Conservation (phyloP, 495 filamentous ascomycete species). For the Aeminium ludgeri region DNA sequence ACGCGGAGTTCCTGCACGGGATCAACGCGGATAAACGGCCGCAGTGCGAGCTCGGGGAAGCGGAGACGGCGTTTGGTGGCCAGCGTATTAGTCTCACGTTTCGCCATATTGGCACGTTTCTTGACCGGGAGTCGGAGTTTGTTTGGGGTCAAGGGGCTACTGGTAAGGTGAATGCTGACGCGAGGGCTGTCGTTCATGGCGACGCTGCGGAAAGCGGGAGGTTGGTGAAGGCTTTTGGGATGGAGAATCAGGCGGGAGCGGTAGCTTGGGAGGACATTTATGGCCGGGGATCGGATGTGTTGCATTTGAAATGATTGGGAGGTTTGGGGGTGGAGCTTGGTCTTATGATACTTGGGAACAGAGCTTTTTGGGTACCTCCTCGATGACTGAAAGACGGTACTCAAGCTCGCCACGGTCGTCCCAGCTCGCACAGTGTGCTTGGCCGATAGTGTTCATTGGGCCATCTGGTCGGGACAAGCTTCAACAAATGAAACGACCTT, state of each 20-base stretch:
- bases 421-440: no score
- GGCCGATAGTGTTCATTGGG: no score
- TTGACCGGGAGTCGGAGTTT: conserved; percentile 37
- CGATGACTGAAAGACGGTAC: no score
- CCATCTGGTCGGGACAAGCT: no score
- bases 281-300: conserved; percentile 70
- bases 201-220: conserved; percentile 45
- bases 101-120: conserved; percentile 71
- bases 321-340: neutral
- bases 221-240: conserved; percentile 65
- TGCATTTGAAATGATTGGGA: conserved; percentile 40
- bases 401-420: no score
- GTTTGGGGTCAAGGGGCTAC: conserved; percentile 92
- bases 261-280: conserved; percentile 74
- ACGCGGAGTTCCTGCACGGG: conserved; percentile 74
- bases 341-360: no score
- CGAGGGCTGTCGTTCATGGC: conserved; percentile 49
- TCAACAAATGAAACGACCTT: no score
- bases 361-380: no score
- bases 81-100: conserved; percentile 88
- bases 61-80: conserved; percentile 55
- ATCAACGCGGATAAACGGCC: conserved; percentile 75
- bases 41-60: conserved; percentile 41
- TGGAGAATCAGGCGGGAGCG: conserved; percentile 56
- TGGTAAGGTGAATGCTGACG: conserved; percentile 40